Base-by-base conservation (phyloP, 768 basidiomycete genomes). In the Termitomyces sp. region DNA sequence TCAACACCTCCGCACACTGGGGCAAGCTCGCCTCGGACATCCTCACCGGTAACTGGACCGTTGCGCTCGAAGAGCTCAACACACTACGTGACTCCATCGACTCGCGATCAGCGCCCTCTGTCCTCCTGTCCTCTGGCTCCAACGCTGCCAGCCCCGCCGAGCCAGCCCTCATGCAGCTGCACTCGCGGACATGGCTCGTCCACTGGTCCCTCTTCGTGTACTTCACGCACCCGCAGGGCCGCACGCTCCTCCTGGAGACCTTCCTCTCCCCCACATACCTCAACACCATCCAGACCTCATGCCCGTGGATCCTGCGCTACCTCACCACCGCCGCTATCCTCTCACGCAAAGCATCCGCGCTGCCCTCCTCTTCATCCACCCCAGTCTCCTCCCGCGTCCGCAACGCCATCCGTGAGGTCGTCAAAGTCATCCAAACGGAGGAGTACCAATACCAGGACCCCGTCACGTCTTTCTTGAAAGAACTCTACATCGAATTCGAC, bases 171-270 rank as follows among this genome's bases (percentile, higher is more conserved):
- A 81, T 84, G 40, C 93, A 97, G 68, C 81, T 99, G 33, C 95
- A 98, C 73, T 92, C 94, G 3, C 86, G 97, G 59, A 93, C 95
- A 20, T 98, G 96, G 95, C 83, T 96, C 61, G 86, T 93, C 7
- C 97, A 98, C 75, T 99, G 96, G 97, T 92, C 90, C 1, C 86
- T 99, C 51, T 98, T 98, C 72, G 94, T 98, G 57, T 98, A 96
- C 77, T 99, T 95, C 80, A 98, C 97, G 77, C 93, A 98, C 74
- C 86, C 87, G 0, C 86, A 95, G 66, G 95, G 93, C 30, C 87
- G 95, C 44, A 91, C 91, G 0, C 85, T 93, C 18, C 87, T 98
- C 58, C 88, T 99, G 65, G 97, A 98, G 70, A 93, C 92, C 0
- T 99, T 98, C 87, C 88, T 98, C 70, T 83, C 91, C 20, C 95